Percentiles rank a stretch among this genome's conserved stretches.
Conservation (phyloP, 2,329 filamentous ascomycete species). For the Colletotrichum chlorophyti region DNA sequence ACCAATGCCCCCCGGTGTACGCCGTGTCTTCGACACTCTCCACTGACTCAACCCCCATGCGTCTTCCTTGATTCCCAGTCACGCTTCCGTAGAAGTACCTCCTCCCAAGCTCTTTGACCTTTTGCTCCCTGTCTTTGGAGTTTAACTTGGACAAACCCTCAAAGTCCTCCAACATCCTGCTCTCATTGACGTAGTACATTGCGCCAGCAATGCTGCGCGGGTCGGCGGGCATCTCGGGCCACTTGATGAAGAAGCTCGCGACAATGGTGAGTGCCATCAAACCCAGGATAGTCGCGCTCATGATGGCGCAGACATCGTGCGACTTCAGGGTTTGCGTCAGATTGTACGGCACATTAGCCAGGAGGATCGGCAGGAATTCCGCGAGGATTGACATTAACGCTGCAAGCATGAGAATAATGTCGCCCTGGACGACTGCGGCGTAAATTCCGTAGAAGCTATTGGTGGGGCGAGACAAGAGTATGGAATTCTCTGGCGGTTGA, state of each 20-base stretch:
- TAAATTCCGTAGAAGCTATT: conserved; percentile 54
- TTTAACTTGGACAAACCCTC: conserved; percentile 24
- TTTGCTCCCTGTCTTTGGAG: conserved; percentile 8
- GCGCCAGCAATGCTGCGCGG: conserved; percentile 53
- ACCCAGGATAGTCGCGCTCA: conserved; percentile 46
- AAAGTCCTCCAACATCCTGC: conserved; percentile 24
- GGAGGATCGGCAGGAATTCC: conserved; percentile 56
- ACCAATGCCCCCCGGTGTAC: conserved; percentile 4
- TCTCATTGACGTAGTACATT: conserved; percentile 48
- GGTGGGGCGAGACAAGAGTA: conserved; percentile 48
- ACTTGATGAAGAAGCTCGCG: conserved; percentile 47
- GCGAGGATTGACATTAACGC: conserved; percentile 51
- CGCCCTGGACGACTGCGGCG: conserved; percentile 40
- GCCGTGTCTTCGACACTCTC: conserved; percentile 20
- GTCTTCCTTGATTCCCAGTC: background rate
- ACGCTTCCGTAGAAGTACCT: conserved; percentile 36
- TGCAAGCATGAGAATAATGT: conserved; percentile 48
- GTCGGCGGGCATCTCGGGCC: conserved; percentile 53
- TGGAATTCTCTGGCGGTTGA: conserved; percentile 43
- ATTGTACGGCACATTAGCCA: conserved; percentile 56
- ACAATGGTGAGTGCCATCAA: conserved; percentile 50
- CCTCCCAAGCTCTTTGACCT: conserved; percentile 19
- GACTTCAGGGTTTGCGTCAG: conserved; percentile 46
- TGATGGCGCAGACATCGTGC: conserved; percentile 47
- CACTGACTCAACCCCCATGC: conserved; percentile 20